phyloP scores from a whole-genome alignment of 2,329 filamentous ascomycete species.

The Xylariaceae sp. region DNA sequence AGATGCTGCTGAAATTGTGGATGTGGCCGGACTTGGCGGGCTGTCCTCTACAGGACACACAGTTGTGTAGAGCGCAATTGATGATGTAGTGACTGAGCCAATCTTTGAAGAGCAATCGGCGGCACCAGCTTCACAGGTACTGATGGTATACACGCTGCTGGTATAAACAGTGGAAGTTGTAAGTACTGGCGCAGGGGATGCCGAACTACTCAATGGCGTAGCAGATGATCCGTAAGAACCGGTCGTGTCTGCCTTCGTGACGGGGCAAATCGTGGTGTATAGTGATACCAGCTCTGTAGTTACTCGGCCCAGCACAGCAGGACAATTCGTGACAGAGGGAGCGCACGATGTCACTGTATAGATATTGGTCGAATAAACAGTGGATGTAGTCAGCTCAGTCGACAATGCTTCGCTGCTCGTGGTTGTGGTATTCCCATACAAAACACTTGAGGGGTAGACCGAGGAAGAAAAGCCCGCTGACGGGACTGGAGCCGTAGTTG shows the following conservation, averaged over 20 bases:
- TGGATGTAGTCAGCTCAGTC: conserved; percentile 25
- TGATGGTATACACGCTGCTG: conserved; percentile 28
- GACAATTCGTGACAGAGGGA: conserved; percentile 26
- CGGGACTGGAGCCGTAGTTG: not conserved
- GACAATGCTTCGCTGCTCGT: conserved; percentile 7
- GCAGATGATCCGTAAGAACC: conserved; percentile 10
- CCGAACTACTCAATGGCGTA: conserved; percentile 5
- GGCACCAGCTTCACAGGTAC: conserved; percentile 21
- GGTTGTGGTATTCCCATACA: conserved; percentile 19
- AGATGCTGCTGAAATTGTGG: conserved; percentile 1
- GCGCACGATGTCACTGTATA: conserved; percentile 30
- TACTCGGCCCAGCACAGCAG: conserved; percentile 25
- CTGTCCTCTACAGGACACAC: conserved; percentile 27
- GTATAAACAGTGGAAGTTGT: conserved; percentile 29
- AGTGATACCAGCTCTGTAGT: conserved; percentile 30
- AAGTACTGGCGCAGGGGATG: conserved; percentile 12
- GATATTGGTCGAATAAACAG: conserved; percentile 29
- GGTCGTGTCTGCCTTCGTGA: conserved; percentile 12
- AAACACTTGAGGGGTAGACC: conserved; percentile 15
- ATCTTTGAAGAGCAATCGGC: conserved; percentile 23
- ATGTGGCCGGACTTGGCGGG: not conserved
- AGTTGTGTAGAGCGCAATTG: conserved; percentile 27
- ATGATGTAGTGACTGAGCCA: conserved; percentile 26
- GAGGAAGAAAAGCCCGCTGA: conserved; percentile 18
- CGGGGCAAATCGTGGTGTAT: conserved; percentile 31